Evolutionary conservation across 2,329 filamentous ascomycete genomes (phyloP).

Genomic region (Neopestalotiopsis sp.): DNA sequence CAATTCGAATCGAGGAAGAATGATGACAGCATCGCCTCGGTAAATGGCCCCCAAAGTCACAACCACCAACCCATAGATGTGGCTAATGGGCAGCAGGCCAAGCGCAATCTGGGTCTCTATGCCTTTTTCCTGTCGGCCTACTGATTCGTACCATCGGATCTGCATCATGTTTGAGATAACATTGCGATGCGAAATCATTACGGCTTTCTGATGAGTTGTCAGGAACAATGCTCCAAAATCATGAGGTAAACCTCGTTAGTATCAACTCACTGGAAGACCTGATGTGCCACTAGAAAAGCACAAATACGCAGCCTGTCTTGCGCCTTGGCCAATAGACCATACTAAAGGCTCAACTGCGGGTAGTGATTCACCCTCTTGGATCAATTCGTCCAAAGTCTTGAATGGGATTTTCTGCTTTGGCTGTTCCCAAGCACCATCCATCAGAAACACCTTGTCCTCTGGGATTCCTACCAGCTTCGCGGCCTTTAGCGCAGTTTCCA

Average conservation of each 20-base stretch:
- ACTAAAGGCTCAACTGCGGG: conserved; percentile 53
- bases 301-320: conserved; percentile 69
- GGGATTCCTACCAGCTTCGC: conserved; percentile 65
- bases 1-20: conserved; percentile 77
- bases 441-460: conserved; percentile 65
- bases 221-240: background rate
- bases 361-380: conserved; percentile 59
- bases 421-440: conserved; percentile 49
- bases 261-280: conserved; percentile 63
- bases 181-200: conserved; percentile 78
- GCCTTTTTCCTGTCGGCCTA: conserved; percentile 33
- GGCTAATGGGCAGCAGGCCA: conserved; percentile 75
- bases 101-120: conserved; percentile 48
- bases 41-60: conserved; percentile 69
- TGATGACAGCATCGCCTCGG: conserved; percentile 72
- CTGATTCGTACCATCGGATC: conserved; percentile 48
- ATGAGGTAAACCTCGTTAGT: background rate
- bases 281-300: conserved; percentile 79
- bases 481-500: conserved; percentile 66
- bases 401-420: conserved; percentile 48
- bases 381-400: conserved; percentile 67
- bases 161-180: conserved; percentile 77
- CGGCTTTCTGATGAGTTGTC: conserved; percentile 63
- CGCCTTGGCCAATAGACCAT: conserved; percentile 64
- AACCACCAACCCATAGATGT: conserved; percentile 78